Evolutionary conservation across 2,329 filamentous ascomycete species (phyloP).

Genomic region (Pseudopithomyces chartarum): DNA sequence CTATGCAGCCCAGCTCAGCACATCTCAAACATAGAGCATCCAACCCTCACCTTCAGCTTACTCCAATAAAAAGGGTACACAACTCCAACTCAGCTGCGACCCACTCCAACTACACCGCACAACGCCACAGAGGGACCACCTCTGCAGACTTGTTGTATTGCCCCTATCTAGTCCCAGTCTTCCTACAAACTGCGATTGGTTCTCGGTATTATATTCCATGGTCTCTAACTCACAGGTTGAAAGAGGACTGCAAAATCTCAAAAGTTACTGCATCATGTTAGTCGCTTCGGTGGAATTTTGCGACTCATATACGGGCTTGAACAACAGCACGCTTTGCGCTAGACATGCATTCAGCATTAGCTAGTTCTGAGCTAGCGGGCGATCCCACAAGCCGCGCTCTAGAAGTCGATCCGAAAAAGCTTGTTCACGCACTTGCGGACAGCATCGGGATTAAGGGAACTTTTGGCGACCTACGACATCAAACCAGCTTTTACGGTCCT

Average conservation of each 20-base stretch:
- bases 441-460: neutral
- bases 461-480: neutral
- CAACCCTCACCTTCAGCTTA: too few relatives aligned
- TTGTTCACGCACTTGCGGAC: neutral
- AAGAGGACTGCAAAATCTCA: neutral
- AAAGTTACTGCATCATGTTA: neutral
- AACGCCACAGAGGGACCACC: neutral
- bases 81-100: neutral
- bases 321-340: neutral
- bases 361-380: slow-evolving; percentile 1
- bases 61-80: neutral
- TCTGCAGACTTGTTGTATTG: neutral
- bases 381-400: neutral
- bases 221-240: neutral
- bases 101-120: neutral
- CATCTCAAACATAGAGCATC: too few relatives aligned
- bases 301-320: neutral
- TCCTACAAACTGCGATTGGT: neutral
- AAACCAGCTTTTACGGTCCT: neutral
- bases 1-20: too few relatives aligned
- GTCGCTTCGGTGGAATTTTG: neutral
- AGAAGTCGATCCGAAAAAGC: neutral
- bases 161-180: neutral
- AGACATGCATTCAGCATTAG: neutral
- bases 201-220: neutral